Base-by-base conservation (phyloP, 371 early-diverging fungal genomes). In the Smittium culicis region DNA sequence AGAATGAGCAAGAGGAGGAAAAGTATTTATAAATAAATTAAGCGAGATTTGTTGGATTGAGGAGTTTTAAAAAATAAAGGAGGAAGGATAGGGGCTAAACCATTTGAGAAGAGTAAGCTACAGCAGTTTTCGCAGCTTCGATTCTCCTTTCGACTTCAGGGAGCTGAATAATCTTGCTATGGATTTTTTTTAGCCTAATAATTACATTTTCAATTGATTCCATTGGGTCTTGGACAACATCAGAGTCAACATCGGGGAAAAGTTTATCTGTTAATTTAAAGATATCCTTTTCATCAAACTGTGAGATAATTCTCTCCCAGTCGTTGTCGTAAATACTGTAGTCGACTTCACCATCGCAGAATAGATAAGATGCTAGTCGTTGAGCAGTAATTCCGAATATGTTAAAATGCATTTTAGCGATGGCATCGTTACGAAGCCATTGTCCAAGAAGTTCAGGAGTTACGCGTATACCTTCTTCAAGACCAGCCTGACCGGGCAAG, bases 71-170 rank as follows among this genome's bases (percentile, higher is more conserved):
- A n/a, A n/a, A n/a, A n/a, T n/a, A n/a, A n/a, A n/a, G n/a, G n/a
- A n/a, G n/a, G n/a, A n/a, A n/a, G n/a, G n/a, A n/a, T n/a, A n/a
- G n/a, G n/a, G n/a, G 17, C 60, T 60, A 60, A 25, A 32, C 60
- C 60, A 60, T 5, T 60, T 60, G 60, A 60, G 60, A 60, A 16
- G 60, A 60, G 25, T 60, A 60, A 29, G 60, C 60, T 60, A 60
- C 60, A 27, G 60, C 60, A 14, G 32, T 25, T 32, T 60, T 60
- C 27, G 60, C 60, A 27, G 60, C 60, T 25, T 60, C 14, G 29
- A 60, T 16, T 25, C 60, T 8, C 8, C 60, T 8, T 32, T 60
- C 60, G 32, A 25, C 25, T 29, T 29, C 29, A 27, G 60, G 60
- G 25, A 60, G 60, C 27, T 14, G 60, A 11, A 16, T 27, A 25